A percentile compares a stretch with the other conserved stretches of the same genome.
phyloP scores from a whole-genome alignment of 1,284 basidiomycete species.

The Ustilago xerochloae region DNA sequence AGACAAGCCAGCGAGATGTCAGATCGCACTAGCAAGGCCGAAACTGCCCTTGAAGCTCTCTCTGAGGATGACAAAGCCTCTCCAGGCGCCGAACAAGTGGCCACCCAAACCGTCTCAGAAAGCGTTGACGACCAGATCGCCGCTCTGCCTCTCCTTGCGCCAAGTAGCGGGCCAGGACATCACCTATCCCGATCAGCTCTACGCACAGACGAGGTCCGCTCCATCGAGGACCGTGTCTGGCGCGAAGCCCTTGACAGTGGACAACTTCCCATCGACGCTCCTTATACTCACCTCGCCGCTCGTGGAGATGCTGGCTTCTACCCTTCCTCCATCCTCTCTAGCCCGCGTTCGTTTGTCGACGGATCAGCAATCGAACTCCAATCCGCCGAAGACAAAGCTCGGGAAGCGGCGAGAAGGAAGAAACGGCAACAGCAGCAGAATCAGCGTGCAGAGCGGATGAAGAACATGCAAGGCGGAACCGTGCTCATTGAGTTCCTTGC shows the following conservation, averaged over 20 bases:
- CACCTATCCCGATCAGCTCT: conserved; percentile 34
- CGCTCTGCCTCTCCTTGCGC: neutral
- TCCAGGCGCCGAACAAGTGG: neutral
- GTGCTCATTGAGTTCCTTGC: conserved; percentile 59
- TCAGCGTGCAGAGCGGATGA: conserved; percentile 14
- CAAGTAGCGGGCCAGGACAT: neutral
- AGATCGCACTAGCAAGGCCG: conserved; percentile 39
- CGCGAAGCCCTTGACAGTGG: conserved; percentile 44
- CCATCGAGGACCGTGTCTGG: conserved; percentile 52
- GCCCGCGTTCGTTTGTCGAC: conserved; percentile 14
- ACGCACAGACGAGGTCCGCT: conserved; percentile 40
- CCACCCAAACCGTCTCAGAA: neutral
- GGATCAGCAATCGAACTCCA: conserved; percentile 35
- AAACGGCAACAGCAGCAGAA: conserved; percentile 10
- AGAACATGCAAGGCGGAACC: conserved; percentile 53
- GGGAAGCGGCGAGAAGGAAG: conserved; percentile 8
- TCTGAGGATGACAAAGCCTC: conserved; percentile 12
- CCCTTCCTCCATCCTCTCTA: conserved; percentile 20
- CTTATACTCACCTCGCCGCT: conserved; percentile 54
- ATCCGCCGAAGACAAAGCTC: conserved; percentile 14
- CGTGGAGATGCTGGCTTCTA: conserved; percentile 22
- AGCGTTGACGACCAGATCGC: neutral
- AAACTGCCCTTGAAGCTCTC: conserved; percentile 28
- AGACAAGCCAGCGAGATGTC: conserved; percentile 24
- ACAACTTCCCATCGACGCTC: conserved; percentile 50